Conservation (phyloP, 2,329 filamentous ascomycete genomes). For the Penicillium sp. region DNA sequence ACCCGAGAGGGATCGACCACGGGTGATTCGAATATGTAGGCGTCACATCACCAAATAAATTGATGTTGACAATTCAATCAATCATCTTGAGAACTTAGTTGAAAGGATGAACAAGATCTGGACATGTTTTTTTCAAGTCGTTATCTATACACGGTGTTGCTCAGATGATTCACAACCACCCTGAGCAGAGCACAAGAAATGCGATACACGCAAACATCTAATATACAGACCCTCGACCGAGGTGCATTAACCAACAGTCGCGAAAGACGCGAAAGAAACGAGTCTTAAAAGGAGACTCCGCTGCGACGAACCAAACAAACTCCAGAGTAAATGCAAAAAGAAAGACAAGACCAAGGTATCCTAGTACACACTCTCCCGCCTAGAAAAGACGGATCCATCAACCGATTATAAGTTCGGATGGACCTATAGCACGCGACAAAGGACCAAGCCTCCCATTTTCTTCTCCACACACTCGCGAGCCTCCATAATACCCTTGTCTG, state of each 20-base stretch:
- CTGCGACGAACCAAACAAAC: constrained; percentile 38
- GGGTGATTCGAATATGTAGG: not conserved
- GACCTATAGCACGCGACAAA: constrained; percentile 65
- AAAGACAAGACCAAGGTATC: constrained; percentile 19
- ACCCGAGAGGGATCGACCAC: not conserved
- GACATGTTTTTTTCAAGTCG: constrained; percentile 23
- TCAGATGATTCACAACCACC: constrained; percentile 12
- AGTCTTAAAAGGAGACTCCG: constrained; percentile 30
- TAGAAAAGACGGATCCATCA: not conserved
- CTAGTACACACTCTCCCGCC: constrained; percentile 12
- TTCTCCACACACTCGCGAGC: constrained; percentile 77
- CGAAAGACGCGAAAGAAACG: constrained; percentile 29
- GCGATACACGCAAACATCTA: constrained; percentile 34
- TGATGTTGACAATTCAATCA: not conserved
- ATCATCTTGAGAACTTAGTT: not conserved
- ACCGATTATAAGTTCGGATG: not conserved
- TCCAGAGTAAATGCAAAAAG: constrained; percentile 38
- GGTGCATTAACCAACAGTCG: constrained; percentile 35
- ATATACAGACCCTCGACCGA: constrained; percentile 36
- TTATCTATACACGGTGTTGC: constrained; percentile 26
- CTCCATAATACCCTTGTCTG: constrained; percentile 77
- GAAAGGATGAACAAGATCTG: constrained; percentile 6
- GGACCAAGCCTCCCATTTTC: constrained; percentile 74
- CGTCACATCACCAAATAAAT: not conserved
- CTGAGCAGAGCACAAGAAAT: constrained; percentile 17